Evolutionary conservation across 1,139 yeast species (phyloP), one percentile per base, ranked within the genome.

Genomic region (Meyerozyma elateridarum): DNA sequence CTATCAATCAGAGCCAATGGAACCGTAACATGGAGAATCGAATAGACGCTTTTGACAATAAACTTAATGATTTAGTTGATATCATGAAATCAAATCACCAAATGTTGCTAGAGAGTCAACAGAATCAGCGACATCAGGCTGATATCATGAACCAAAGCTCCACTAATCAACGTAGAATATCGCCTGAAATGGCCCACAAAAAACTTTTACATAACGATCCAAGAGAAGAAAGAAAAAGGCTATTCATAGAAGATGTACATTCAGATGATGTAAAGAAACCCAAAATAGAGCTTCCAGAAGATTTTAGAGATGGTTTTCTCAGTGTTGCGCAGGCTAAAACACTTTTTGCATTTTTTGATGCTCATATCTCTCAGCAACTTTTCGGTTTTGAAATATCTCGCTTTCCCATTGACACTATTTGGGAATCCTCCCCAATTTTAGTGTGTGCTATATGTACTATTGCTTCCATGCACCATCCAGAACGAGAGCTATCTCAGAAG

Each of bases 381-480:
- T 79, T 78, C 56, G 87, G 87, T 1, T 80, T 79, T 51, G 78
- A 73, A 33, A 62, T 79, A 3, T 65, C 79, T 1, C 61, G 65
- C 33, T 65, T 76, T 34, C 58, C 71, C 0, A 64, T 76, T 2
- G 70, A 72, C 13, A 54, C 54, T 2, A 61, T 76, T 6, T 78
- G 85, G 85, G 54, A 59, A 3, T 46, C 64, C 4, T 76, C 82
- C 18, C 84, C 85, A 0, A 60, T 79, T 3, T 54, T 79, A 14
- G 71, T 79, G 3, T 75, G 79, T 37, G 77, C 85, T 1, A 71
- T 79, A 2, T 72, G 81, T 39, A 67, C 82, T 5, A 77, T 79
- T 12, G 71, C 85, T 0, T 74, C 80, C 16, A 73, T 77, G 32
- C 85, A 79, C 43, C 81, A 79, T 47, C 75, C 81, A 0, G 41